Evolutionary conservation across 1,284 basidiomycete genomes (phyloP).

Genomic region (Lignosus rhinocerotis): DNA sequence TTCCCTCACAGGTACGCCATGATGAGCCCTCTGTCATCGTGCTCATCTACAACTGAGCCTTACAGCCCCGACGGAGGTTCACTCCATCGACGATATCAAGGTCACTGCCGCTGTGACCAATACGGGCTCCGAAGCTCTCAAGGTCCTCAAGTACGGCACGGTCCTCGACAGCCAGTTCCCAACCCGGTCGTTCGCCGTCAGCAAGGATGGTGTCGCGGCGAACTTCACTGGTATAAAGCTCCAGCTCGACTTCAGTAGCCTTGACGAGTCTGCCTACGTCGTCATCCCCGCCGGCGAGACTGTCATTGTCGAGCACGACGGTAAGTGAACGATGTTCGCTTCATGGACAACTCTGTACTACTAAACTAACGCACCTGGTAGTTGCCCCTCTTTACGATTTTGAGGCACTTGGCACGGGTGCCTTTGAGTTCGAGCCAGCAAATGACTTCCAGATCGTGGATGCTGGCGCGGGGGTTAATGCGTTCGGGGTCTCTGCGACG

Average conservation of each 20-base stretch:
- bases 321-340: too few species aligned
- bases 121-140: slow-evolving; percentile 39
- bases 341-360: neutral
- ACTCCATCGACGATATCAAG: slow-evolving; percentile 35
- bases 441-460: slow-evolving; percentile 25
- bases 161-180: slow-evolving; percentile 45
- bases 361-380: too few species aligned
- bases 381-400: slow-evolving; percentile 28
- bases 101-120: slow-evolving; percentile 36
- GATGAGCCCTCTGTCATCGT: too few species aligned
- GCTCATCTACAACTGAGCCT: neutral
- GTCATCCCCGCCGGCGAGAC: slow-evolving; percentile 42
- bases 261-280: slow-evolving; percentile 41
- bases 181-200: slow-evolving; percentile 45
- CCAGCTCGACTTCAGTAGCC: slow-evolving; percentile 38
- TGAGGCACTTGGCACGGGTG: slow-evolving; percentile 24
- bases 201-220: slow-evolving; percentile 40
- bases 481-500: slow-evolving; percentile 14
- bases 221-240: slow-evolving; percentile 47
- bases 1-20: slow-evolving; percentile 27
- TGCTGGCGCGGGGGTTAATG: slow-evolving; percentile 16
- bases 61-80: slow-evolving; percentile 29
- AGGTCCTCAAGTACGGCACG: slow-evolving; percentile 44
- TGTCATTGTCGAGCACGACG: slow-evolving; percentile 40
- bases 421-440: slow-evolving; percentile 16